These are phyloP conservation scores for Gossypium arboreum DNA, from an alignment of 345 rosid species.

Conservation along the genomic window DNA sequence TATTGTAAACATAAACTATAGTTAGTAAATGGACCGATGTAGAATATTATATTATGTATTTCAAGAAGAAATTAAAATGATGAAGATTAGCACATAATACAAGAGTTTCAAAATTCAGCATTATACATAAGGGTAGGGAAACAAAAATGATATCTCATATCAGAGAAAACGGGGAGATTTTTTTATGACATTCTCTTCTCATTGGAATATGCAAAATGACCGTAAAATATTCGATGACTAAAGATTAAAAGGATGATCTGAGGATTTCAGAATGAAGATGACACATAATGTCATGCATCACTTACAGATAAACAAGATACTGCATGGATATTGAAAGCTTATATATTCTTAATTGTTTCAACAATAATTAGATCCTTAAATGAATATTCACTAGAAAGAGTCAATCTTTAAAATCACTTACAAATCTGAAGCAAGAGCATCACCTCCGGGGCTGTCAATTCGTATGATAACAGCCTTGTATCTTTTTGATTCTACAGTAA, in stretches of 20 bases:
- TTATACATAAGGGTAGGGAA: background rate
- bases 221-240: background rate
- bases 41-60: background rate
- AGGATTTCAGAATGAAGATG: background rate
- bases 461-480: conserved; percentile 85
- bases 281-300: background rate
- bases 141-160: background rate
- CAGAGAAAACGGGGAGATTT: background rate
- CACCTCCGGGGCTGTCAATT: conserved; percentile 98
- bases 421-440: conserved; percentile 98
- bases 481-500: conserved; percentile 56
- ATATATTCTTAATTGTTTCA: background rate
- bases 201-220: background rate
- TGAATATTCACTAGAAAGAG: background rate
- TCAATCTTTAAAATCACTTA: conserved; percentile 45
- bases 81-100: background rate
- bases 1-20: conserved; percentile 18
- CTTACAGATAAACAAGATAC: background rate
- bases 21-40: background rate
- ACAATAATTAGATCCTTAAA: background rate
- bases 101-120: background rate
- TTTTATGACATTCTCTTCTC: background rate
- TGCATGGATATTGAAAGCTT: background rate
- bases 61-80: background rate
- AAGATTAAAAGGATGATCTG: background rate